Percentiles rank a stretch among this genome's conserved stretches.
Evolutionary conservation across 164 flowering plant genomes (phyloP).

Genomic region (Umbilicus rupestris): DNA sequence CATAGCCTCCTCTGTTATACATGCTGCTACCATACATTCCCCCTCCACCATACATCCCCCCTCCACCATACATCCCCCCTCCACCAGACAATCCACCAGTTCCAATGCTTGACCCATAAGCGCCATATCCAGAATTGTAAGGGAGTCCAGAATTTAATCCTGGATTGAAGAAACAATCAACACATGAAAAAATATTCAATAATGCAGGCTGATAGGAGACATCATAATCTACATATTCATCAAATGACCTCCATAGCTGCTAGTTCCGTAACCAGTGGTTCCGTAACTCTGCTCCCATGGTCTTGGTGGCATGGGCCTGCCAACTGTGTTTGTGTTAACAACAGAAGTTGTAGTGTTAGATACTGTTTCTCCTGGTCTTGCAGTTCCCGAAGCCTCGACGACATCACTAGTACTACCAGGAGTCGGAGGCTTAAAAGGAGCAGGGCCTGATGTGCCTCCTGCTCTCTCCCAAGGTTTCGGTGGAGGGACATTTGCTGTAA

Average conservation of each 20-base stretch:
- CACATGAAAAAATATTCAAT: background rate
- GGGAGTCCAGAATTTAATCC: slow-evolving; percentile 49
- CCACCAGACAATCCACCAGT: slow-evolving; percentile 51
- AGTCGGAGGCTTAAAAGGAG: slow-evolving; percentile 80
- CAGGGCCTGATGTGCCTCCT: slow-evolving; percentile 59
- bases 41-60: slow-evolving; percentile 42
- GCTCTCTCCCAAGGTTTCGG: slow-evolving; percentile 82
- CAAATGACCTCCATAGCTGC: slow-evolving; percentile 38
- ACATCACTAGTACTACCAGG: slow-evolving; percentile 76
- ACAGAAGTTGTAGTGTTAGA: slow-evolving; percentile 29
- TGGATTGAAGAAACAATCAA: slow-evolving; percentile 17
- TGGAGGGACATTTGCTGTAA: slow-evolving; percentile 43
- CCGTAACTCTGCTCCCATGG: slow-evolving; percentile 84
- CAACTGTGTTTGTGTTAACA: slow-evolving; percentile 39
- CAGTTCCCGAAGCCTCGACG: slow-evolving; percentile 93
- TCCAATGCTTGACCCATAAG: background rate
- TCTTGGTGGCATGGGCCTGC: slow-evolving; percentile 78
- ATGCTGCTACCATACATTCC: slow-evolving; percentile 30
- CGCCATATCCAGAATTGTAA: slow-evolving; percentile 25
- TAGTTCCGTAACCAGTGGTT: slow-evolving; percentile 39
- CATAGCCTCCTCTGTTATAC: slow-evolving; percentile 35
- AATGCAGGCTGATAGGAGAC: background rate
- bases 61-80: slow-evolving; percentile 29
- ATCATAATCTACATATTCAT: background rate
- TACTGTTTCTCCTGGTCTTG: slow-evolving; percentile 84